These are phyloP conservation scores for Eimeria necatrix DNA, from an alignment of 169 alveolate species.

Conservation along the genomic window DNA sequence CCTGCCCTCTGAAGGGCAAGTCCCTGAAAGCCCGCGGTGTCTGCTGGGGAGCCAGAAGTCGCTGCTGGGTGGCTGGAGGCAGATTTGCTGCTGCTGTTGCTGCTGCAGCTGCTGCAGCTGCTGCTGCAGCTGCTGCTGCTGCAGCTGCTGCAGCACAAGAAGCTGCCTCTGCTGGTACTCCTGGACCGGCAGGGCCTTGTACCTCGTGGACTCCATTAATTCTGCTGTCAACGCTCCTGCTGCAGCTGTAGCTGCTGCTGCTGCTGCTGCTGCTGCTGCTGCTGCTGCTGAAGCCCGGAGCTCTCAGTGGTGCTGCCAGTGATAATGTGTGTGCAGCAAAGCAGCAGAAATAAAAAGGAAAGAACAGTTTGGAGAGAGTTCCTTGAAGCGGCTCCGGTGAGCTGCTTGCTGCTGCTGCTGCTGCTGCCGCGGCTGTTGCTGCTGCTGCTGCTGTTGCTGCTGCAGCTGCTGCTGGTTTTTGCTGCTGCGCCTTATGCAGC, in stretches of 20 bases:
- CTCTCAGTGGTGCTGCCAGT: not conserved
- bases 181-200: not conserved
- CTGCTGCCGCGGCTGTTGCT: slow-evolving; percentile 18
- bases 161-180: not conserved
- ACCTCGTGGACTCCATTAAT: not conserved
- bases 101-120: not conserved
- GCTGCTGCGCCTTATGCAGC: not conserved
- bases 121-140: slow-evolving; percentile 5
- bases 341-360: too few relatives aligned
- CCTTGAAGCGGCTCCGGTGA: not conserved
- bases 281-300: slow-evolving; percentile 3
- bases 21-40: not conserved
- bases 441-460: slow-evolving; percentile 27
- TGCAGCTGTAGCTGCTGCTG: not conserved
- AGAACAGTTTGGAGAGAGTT: not conserved
- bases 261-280: not conserved
- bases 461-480: slow-evolving; percentile 31
- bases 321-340: not conserved
- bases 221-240: not conserved
- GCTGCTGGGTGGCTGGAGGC: not conserved
- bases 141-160: not conserved
- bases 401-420: not conserved
- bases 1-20: not conserved
- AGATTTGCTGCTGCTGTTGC: not conserved
- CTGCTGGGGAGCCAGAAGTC: not conserved